These are phyloP conservation scores for Prunus fruticosa DNA, from an alignment of 306 rosid genomes.

Conservation along the genomic window DNA sequence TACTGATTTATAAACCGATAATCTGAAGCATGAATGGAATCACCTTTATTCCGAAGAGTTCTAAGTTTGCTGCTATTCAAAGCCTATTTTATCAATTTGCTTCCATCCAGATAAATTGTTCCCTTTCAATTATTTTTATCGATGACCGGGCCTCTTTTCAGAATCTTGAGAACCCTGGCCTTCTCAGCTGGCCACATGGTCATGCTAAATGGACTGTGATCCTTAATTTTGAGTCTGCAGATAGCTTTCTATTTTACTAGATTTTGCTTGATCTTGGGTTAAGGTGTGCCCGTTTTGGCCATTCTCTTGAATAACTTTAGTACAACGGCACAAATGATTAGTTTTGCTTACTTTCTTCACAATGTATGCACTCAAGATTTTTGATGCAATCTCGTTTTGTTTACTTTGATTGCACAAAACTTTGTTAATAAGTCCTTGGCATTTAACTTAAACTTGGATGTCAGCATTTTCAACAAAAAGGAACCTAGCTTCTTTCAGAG, in stretches of 20 bases:
- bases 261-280: conserved; percentile 4
- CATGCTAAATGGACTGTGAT: background rate
- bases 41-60: background rate
- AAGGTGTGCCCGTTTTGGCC: background rate
- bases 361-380: background rate
- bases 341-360: background rate
- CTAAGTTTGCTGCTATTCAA: background rate
- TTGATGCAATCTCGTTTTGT: background rate
- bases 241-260: conserved; percentile 1
- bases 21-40: no score
- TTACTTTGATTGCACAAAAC: background rate
- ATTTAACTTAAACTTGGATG: background rate
- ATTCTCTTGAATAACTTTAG: background rate
- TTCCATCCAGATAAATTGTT: background rate
- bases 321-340: background rate
- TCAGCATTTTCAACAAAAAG: background rate
- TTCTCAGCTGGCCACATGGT: background rate
- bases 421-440: background rate
- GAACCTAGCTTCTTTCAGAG: background rate
- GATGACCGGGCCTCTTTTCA: background rate
- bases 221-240: background rate
- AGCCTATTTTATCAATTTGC: background rate
- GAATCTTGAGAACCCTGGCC: background rate
- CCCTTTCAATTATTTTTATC: background rate
- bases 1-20: background rate